Percentiles rank a stretch among this genome's conserved stretches.
Conservation (phyloP, 1,139 yeast species). For the Suhomyces panamericanus region DNA sequence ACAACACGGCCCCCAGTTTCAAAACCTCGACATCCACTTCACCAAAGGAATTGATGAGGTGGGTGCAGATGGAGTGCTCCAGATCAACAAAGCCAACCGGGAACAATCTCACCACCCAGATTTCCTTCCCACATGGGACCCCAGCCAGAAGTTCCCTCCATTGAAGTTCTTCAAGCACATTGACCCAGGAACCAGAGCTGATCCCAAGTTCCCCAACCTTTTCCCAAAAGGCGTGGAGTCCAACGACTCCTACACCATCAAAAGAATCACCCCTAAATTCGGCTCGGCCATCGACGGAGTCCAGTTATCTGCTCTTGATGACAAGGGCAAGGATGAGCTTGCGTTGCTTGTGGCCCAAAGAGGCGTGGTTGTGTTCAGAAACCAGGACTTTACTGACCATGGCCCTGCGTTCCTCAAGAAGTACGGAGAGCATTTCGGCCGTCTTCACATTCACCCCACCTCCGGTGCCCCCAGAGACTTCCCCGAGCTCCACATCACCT, state of each 20-base stretch:
- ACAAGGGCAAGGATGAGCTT: slow-evolving; percentile 37
- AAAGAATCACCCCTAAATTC: slow-evolving; percentile 58
- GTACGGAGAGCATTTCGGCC: slow-evolving; percentile 37
- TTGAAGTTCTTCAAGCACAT: slow-evolving; percentile 48
- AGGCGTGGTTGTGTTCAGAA: slow-evolving; percentile 42
- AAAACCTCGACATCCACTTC: slow-evolving; percentile 45
- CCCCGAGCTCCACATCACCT: slow-evolving; percentile 38
- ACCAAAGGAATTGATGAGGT: slow-evolving; percentile 37
- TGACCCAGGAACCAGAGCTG: slow-evolving; percentile 60
- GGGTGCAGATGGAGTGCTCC: slow-evolving; percentile 39
- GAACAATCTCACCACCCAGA: slow-evolving; percentile 32
- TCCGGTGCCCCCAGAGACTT: slow-evolving; percentile 40
- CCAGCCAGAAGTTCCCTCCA: slow-evolving; percentile 42
- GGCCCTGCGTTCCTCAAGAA: slow-evolving; percentile 36
- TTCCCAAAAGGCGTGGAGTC: slow-evolving; percentile 29
- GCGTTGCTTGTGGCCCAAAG: slow-evolving; percentile 41
- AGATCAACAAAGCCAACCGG: slow-evolving; percentile 26
- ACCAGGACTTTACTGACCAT: slow-evolving; percentile 36
- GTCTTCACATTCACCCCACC: slow-evolving; percentile 43
- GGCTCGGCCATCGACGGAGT: slow-evolving; percentile 55
- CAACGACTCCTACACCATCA: slow-evolving; percentile 26
- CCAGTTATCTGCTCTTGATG: slow-evolving; percentile 29
- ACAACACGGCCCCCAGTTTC: slow-evolving; percentile 22
- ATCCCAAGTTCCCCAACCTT: slow-evolving; percentile 52
- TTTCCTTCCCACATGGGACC: slow-evolving; percentile 55